Evolutionary conservation across 768 basidiomycete genomes (phyloP), one percentile per base, ranked within the genome.

Genomic region (Leccinum obscurum): DNA sequence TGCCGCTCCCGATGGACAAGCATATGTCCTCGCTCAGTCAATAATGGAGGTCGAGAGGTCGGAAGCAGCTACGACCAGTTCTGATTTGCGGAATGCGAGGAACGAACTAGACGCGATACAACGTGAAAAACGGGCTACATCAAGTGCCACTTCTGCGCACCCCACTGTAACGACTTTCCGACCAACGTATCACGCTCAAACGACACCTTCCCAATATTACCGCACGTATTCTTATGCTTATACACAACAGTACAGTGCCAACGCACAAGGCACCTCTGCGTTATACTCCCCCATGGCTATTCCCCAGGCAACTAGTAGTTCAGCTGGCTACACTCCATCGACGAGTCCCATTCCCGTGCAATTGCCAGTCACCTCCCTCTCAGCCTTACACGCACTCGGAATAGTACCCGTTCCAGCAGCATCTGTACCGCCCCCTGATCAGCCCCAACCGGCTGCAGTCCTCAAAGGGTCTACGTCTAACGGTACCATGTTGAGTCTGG

Each of bases 391-490:
- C 56, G 82, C 85, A 0, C 77, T 92, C 35, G 90, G 90, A 10
- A 92, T 93, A 62, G 77, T 86, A 8, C 90, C 91, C 13, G 79
- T 92, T 30, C 83, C 88, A 2, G 80, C 80, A 15, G 70, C 80
- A 13, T 80, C 85, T 15, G 67, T 87, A 24, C 79, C 81, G 24
- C 66, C 80, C 14, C 76, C 83, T 49, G 83, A 80, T 24, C 84
- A 87, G 62, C 79, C 84, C 17, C 87, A 85, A 65, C 88, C 90
- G 1, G 81, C 87, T n/a, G 90, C 89, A n/a, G 82, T 93, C 15
- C 77, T 92, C 54, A 83, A 86, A 41, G 86, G 89, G 30, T 86
- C 88, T 1, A 85, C 85, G 3, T 82, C 85, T 7, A 86, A 90
- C 66, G 90, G 90, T 13, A 81, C 83, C 20, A 85, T 88, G 79